Percentiles rank a stretch among this genome's conserved stretches.
Conservation (phyloP, 352 stramenopile genomes). For the Phytophthora litchii region DNA sequence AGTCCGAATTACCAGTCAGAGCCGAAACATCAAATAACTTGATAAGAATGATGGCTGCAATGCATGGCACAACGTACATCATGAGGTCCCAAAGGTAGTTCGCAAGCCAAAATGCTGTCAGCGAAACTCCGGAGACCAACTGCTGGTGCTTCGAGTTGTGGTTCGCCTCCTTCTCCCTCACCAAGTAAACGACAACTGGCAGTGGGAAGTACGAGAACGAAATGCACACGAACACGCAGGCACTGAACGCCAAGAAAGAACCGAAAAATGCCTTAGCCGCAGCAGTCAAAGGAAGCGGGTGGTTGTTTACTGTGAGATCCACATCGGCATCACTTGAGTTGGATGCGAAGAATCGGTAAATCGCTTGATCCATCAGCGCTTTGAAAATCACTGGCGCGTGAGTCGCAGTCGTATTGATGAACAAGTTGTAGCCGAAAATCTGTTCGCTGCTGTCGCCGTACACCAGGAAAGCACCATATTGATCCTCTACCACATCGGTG, state of each 20-base stretch:
- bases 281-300: slow-evolving; percentile 44
- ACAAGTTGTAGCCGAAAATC: slow-evolving; percentile 52
- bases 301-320: slow-evolving; percentile 44
- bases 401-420: slow-evolving; percentile 53
- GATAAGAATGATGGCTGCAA: slow-evolving; percentile 41
- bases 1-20: slow-evolving; percentile 42
- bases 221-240: slow-evolving; percentile 82
- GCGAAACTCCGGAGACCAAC: slow-evolving; percentile 91
- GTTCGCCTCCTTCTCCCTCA: slow-evolving; percentile 90
- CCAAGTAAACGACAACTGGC: slow-evolving; percentile 92
- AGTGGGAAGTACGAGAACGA: slow-evolving; percentile 90
- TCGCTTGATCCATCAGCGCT: slow-evolving; percentile 46
- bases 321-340: slow-evolving; percentile 21
- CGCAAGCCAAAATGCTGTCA: slow-evolving; percentile 94
- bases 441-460: slow-evolving; percentile 36
- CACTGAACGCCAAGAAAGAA: slow-evolving; percentile 60
- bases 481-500: slow-evolving; percentile 10
- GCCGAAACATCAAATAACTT: slow-evolving; percentile 40
- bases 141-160: slow-evolving; percentile 96
- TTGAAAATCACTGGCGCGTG: slow-evolving; percentile 53
- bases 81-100: slow-evolving; percentile 93
- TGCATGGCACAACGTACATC: slow-evolving; percentile 85
- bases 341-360: slow-evolving; percentile 48
- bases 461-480: slow-evolving; percentile 46
- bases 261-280: slow-evolving; percentile 39